phyloP scores from a whole-genome alignment of 2,329 filamentous ascomycete species.

The Coniochaeta prunicola region DNA sequence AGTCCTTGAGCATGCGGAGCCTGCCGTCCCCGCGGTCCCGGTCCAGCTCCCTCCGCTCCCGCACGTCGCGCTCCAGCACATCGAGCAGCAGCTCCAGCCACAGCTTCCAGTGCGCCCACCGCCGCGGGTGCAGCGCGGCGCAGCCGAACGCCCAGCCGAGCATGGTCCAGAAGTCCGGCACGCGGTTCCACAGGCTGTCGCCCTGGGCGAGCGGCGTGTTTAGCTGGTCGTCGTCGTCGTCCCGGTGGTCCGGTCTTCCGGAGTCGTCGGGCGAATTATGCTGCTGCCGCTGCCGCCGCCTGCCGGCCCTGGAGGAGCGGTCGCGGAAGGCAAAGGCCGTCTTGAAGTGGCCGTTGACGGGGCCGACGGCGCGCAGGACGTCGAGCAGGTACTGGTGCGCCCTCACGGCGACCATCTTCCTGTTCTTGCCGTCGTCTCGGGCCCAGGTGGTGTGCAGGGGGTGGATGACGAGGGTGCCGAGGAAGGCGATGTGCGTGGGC shows the following conservation, averaged over 20 bases:
- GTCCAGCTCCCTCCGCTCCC: constrained; percentile 47
- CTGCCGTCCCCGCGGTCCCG: constrained; percentile 16
- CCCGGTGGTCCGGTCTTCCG: constrained; percentile 31
- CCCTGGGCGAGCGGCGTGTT: constrained; percentile 53
- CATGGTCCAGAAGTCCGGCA: constrained; percentile 81
- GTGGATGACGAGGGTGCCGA: constrained; percentile 77
- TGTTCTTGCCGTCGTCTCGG: constrained; percentile 53
- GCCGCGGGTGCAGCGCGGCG: constrained; percentile 60
- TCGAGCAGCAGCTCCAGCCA: constrained; percentile 79
- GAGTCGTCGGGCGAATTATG: constrained; percentile 28
- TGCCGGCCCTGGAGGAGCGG: constrained; percentile 26
- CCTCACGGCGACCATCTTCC: constrained; percentile 54
- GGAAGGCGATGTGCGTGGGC: constrained; percentile 65
- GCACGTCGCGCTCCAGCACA: constrained; percentile 65
- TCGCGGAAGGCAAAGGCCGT: constrained; percentile 62
- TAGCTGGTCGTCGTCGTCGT: constrained; percentile 48
- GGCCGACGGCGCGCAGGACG: constrained; percentile 57
- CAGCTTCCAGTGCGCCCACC: constrained; percentile 75
- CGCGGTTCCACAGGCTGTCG: constrained; percentile 65
- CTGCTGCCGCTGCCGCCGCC: constrained; percentile 37
- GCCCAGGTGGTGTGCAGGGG: constrained; percentile 71
- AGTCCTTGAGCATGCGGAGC: constrained; percentile 35
- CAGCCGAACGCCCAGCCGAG: constrained; percentile 94
- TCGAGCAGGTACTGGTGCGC: constrained; percentile 66
- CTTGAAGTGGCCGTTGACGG: constrained; percentile 61